phyloP scores from a whole-genome alignment of 2,329 filamentous ascomycete genomes.

The Diaporthe citrichinensis region DNA sequence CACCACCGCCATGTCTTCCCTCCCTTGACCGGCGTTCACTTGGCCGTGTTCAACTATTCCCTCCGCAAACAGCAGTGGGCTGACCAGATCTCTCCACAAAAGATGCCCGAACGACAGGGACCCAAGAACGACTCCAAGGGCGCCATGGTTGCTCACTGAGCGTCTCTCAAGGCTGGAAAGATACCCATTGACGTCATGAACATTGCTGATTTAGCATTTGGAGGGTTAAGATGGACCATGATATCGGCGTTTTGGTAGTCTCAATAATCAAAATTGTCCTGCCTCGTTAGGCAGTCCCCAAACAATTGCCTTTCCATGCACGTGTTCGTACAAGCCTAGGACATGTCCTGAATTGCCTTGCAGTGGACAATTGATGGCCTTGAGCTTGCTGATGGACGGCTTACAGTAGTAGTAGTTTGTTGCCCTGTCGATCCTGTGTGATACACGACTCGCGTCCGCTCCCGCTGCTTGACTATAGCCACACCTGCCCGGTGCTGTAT shows the following conservation, averaged over 20 bases:
- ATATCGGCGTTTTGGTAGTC: constrained; percentile 30
- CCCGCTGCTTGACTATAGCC: not conserved
- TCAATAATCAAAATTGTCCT: constrained; percentile 26
- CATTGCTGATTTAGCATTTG: constrained; percentile 26
- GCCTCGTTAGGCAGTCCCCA: constrained; percentile 18
- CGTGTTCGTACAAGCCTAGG: not conserved
- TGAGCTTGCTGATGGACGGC: not conserved
- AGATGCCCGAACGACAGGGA: constrained; percentile 69
- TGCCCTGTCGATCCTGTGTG: not conserved
- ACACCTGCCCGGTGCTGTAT: not conserved
- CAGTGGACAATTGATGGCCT: not conserved
- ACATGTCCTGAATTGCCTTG: too few relatives aligned
- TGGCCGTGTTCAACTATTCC: not conserved
- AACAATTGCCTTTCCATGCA: not conserved
- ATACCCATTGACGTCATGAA: constrained; percentile 39
- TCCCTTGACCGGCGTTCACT: not conserved
- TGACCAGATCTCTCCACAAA: constrained; percentile 35
- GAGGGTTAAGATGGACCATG: constrained; percentile 27
- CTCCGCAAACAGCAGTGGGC: not conserved
- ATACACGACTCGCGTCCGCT: not conserved
- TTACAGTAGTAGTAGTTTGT: not conserved
- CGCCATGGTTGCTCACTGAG: constrained; percentile 59
- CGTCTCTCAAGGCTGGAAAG: constrained; percentile 30
- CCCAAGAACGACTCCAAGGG: constrained; percentile 66
- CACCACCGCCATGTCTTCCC: not conserved